Evolutionary conservation across 805 yeast genomes (phyloP).

Genomic region (Ogataea corticis): DNA sequence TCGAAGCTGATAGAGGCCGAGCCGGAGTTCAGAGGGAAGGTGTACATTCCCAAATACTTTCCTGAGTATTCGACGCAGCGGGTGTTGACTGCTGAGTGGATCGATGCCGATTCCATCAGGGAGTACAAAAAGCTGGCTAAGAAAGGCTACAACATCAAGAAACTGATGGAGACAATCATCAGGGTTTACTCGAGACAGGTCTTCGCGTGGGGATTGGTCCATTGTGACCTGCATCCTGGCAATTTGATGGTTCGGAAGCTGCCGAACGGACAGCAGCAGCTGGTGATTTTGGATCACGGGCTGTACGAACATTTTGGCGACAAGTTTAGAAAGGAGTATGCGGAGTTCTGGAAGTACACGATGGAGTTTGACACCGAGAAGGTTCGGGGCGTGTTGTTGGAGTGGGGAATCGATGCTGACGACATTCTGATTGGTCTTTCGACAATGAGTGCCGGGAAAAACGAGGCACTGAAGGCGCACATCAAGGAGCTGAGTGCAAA

Average conservation of each 20-base stretch:
- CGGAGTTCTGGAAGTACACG: slow-evolving; percentile 62
- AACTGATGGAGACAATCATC: slow-evolving; percentile 52
- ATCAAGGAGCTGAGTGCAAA: slow-evolving; percentile 30
- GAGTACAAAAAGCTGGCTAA: slow-evolving; percentile 43
- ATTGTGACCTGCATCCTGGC: slow-evolving; percentile 83
- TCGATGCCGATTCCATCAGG: slow-evolving; percentile 65
- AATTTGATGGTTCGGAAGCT: slow-evolving; percentile 57
- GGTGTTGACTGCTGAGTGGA: slow-evolving; percentile 72
- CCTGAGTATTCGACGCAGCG: slow-evolving; percentile 46
- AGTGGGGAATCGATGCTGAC: slow-evolving; percentile 71
- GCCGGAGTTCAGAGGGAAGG: slow-evolving; percentile 37
- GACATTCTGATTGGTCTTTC: slow-evolving; percentile 62
- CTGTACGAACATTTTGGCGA: slow-evolving; percentile 57
- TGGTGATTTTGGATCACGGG: slow-evolving; percentile 77
- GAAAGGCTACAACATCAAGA: slow-evolving; percentile 38
- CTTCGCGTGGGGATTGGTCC: slow-evolving; percentile 66
- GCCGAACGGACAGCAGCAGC: slow-evolving; percentile 43
- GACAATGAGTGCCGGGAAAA: slow-evolving; percentile 44
- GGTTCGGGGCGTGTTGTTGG: slow-evolving; percentile 46
- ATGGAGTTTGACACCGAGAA: slow-evolving; percentile 52
- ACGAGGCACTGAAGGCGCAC: slow-evolving; percentile 22
- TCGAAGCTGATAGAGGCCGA: slow-evolving; percentile 43
- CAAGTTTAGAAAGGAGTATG: slow-evolving; percentile 54
- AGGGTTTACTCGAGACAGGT: slow-evolving; percentile 57
- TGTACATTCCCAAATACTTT: slow-evolving; percentile 58